Evolutionary conservation across 1,284 basidiomycete species (phyloP).

Genomic region (Polyporus tsugae): DNA sequence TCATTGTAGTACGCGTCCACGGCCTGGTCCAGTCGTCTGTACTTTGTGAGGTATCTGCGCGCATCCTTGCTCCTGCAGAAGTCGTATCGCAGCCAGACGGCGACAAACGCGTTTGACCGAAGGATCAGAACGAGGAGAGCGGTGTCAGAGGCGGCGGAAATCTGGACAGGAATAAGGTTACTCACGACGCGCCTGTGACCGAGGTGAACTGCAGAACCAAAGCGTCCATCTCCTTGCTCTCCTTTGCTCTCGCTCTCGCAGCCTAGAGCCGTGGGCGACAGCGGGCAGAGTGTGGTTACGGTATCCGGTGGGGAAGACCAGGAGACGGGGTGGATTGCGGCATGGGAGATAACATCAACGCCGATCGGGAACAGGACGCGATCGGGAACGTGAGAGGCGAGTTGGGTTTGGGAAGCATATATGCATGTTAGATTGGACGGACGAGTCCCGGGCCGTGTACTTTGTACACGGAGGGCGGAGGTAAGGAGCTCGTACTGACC

Average conservation of each 20-base stretch:
- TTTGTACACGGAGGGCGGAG: background rate
- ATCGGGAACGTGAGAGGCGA: constrained; percentile 5
- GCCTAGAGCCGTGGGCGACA: background rate
- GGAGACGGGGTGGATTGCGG: background rate
- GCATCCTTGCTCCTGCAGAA: constrained; percentile 66
- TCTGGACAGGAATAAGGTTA: constrained; percentile 29
- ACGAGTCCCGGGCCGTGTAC: background rate
- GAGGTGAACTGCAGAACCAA: constrained; percentile 66
- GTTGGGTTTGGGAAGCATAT: background rate
- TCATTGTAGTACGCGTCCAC: constrained; percentile 81
- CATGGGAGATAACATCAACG: constrained; percentile 13
- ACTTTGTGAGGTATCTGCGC: constrained; percentile 74
- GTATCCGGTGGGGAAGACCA: background rate
- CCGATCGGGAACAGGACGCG: constrained; percentile 13
- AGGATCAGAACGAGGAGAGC: constrained; percentile 29
- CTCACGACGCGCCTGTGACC: constrained; percentile 77
- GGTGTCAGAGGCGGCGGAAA: constrained; percentile 7
- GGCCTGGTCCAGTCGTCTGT: constrained; percentile 77
- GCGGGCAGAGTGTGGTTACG: background rate
- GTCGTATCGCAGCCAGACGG: background rate
- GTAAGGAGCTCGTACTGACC: background rate
- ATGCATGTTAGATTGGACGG: constrained; percentile 1
- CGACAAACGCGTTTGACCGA: background rate
- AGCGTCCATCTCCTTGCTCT: constrained; percentile 49
- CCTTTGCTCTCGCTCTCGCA: constrained; percentile 30